These are phyloP conservation scores for Xylaria palmicola DNA, from an alignment of 495 filamentous ascomycete genomes.

Conservation along the genomic window DNA sequence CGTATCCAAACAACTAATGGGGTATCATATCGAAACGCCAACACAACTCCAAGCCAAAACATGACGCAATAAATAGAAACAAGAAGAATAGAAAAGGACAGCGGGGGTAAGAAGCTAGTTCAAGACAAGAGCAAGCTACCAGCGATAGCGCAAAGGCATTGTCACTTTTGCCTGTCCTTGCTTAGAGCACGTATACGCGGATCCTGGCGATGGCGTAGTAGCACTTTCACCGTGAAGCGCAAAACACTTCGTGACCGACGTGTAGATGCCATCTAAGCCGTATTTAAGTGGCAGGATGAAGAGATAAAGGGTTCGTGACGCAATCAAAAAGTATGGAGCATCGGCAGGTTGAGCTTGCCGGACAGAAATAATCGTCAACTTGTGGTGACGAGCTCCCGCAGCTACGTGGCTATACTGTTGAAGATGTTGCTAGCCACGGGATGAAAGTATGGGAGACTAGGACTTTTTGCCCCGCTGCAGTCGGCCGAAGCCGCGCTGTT, in stretches of 20 bases:
- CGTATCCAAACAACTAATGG: conserved; percentile 56
- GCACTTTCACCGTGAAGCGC: conserved; percentile 42
- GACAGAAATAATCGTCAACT: conserved; percentile 9
- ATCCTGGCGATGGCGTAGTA: conserved; percentile 43
- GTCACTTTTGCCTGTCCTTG: conserved; percentile 24
- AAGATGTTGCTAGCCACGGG: conserved; percentile 8
- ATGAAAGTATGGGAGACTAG: conserved; percentile 1
- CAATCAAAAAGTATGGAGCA: conserved; percentile 25
- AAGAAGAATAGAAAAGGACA: background rate
- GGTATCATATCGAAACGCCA: conserved; percentile 52
- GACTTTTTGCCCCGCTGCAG: conserved; percentile 48
- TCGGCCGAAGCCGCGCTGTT: conserved; percentile 66
- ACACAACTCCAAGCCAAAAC: conserved; percentile 14
- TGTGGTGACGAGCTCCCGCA: conserved; percentile 7
- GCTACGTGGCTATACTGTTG: conserved; percentile 23
- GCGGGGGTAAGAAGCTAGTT: too few relatives aligned
- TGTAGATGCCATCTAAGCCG: conserved; percentile 5
- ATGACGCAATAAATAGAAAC: conserved; percentile 4
- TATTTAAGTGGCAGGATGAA: background rate
- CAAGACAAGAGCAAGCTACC: conserved; percentile 22
- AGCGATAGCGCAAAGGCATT: conserved; percentile 47
- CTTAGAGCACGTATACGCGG: conserved; percentile 23
- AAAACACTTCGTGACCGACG: conserved; percentile 25
- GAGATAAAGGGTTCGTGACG: conserved; percentile 3
- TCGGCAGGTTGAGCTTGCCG: conserved; percentile 35